Base-by-base conservation (phyloP, 2,329 filamentous ascomycete genomes). In the Aspergillus carbonarius region DNA sequence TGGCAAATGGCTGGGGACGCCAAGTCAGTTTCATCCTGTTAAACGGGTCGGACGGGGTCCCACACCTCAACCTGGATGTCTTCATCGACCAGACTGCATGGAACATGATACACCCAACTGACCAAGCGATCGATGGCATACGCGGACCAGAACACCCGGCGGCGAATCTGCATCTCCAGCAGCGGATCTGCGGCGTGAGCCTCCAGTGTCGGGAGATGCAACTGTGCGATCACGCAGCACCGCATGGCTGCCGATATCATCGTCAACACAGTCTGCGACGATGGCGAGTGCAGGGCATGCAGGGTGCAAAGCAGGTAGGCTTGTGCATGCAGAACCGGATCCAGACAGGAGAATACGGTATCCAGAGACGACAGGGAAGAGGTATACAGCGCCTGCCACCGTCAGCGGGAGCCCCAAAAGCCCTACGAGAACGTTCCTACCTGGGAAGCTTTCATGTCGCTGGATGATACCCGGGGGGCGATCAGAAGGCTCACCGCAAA, bases 171-270 rank as follows among this genome's bases (percentile, higher is more conserved):
- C 40, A 42, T 23, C 8, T 54, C 37, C 13, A 42, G 18, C n/a
- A 54, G 30, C 1, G 25, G 25, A 6, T 40, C 12, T 27, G 12
- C 15, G 1, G 27, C 17, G 7, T 15, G 32, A 37, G 25, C 17
- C 2, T 20, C 30, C 9, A 25, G 10, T 8, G 10, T 7, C 5
- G 9, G n/a, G 3, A 42, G n/a, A 27, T 54, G 51, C 39, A 54
- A 10, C 25, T 54, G 51, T 42, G 51, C 51, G n/a, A 44, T 44
- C 9, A 54, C 51, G 37, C 51, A 54, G 15, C 51, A 54, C 18
- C 51, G 51, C 51, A 54, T 32, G 10, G 51, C 51, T 18, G 51
- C 51, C 15, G 51, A 44, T 5, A 54, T 54, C 51, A 54, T 54
- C 4, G 51, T 54, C 25, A 54, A 17, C 15, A 54, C 51, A 6